A percentile compares a stretch with the other conserved stretches of the same genome.
Conservation (phyloP, 83 land plant species). For the Picea engelmannii region DNA sequence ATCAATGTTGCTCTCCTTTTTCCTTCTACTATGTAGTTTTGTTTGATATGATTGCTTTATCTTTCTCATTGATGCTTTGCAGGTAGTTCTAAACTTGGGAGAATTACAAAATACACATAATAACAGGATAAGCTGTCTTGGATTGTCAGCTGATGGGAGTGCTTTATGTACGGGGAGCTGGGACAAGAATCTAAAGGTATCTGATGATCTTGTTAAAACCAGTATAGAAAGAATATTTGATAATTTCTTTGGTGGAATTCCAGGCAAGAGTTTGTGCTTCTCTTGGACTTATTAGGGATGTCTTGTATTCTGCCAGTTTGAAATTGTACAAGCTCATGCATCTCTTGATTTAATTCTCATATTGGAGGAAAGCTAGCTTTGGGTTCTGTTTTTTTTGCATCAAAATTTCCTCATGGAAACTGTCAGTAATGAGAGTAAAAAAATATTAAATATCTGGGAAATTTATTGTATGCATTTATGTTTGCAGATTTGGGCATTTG, state of each 20-base stretch:
- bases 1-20: too few relatives aligned
- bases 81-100: constrained; percentile 84
- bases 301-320: neutral
- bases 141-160: constrained; percentile 92
- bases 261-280: neutral
- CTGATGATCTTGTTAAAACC: constrained; percentile 9
- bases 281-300: neutral
- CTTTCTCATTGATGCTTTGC: neutral
- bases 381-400: neutral
- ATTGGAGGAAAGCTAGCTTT: neutral
- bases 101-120: constrained; percentile 69
- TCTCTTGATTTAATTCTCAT: neutral
- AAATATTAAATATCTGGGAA: neutral
- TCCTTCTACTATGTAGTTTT: neutral
- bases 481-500: constrained; percentile 74
- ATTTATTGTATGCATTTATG: neutral
- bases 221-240: neutral
- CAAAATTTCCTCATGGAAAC: neutral
- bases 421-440: constrained; percentile 1
- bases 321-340: neutral
- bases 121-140: constrained; percentile 75
- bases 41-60: neutral
- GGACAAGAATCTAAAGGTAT: constrained; percentile 91
- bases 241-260: neutral
- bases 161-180: constrained; percentile 98